Conservation (phyloP, 805 yeast species). For the Dipodascus albidus region DNA sequence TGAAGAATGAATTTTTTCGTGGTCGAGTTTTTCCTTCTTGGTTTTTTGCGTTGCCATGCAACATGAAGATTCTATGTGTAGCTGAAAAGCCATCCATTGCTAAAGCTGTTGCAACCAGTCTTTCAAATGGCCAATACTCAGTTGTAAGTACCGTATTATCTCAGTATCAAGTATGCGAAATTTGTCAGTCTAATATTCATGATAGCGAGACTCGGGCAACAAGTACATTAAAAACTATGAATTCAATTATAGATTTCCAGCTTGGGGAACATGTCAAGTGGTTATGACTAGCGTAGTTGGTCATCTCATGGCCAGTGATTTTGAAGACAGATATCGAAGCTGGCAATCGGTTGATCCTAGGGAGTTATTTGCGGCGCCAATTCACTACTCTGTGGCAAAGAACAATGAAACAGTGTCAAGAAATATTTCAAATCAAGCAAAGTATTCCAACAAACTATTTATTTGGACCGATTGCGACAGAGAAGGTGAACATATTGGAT, state of each 20-base stretch:
- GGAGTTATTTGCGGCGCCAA: slow-evolving; percentile 60
- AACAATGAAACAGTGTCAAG: slow-evolving; percentile 39
- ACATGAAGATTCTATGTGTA: slow-evolving; percentile 76
- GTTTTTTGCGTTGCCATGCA: background rate
- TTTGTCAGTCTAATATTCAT: background rate
- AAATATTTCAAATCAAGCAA: slow-evolving; percentile 59
- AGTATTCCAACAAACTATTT: slow-evolving; percentile 52
- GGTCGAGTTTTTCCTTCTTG: background rate
- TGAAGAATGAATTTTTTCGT: background rate
- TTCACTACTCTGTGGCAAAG: slow-evolving; percentile 31
- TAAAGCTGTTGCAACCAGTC: slow-evolving; percentile 60
- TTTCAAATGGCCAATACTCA: slow-evolving; percentile 58
- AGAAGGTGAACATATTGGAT: slow-evolving; percentile 90
- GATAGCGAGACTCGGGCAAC: slow-evolving; percentile 34
- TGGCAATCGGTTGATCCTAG: slow-evolving; percentile 54
- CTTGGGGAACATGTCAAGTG: slow-evolving; percentile 56
- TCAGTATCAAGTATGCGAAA: background rate
- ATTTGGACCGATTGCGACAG: slow-evolving; percentile 99
- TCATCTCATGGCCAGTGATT: slow-evolving; percentile 59
- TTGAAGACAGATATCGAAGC: slow-evolving; percentile 42
- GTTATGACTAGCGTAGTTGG: slow-evolving; percentile 93
- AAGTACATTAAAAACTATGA: slow-evolving; percentile 73
- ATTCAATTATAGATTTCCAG: slow-evolving; percentile 54
- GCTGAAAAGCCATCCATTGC: slow-evolving; percentile 97
- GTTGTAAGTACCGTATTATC: slow-evolving; percentile 14